Conservation (phyloP, 169 alveolate genomes). For the Plasmodium gonderi region DNA sequence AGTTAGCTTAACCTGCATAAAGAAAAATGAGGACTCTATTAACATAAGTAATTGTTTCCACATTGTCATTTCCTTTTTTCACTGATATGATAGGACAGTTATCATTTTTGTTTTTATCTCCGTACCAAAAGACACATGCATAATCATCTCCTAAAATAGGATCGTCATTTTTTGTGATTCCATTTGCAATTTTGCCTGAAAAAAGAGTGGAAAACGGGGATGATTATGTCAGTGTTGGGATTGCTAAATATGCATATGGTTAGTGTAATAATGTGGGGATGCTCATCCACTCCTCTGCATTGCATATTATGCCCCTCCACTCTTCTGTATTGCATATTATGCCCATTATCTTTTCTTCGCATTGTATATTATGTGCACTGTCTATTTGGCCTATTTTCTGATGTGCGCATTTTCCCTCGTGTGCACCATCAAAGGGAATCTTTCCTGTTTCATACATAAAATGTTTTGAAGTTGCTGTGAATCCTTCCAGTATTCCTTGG, state of each 20-base stretch:
- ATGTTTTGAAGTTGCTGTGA: slow-evolving; percentile 87
- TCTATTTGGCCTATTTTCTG: too few species aligned
- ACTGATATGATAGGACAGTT: slow-evolving; percentile 89
- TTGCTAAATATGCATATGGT: too few species aligned
- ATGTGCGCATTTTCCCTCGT: neutral
- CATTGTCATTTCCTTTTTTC: slow-evolving; percentile 87
- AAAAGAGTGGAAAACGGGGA: neutral
- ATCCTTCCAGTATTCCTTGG: slow-evolving; percentile 91
- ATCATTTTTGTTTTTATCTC: slow-evolving; percentile 85
- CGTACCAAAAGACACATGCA: slow-evolving; percentile 92
- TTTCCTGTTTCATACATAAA: slow-evolving; percentile 78
- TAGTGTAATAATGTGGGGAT: too few species aligned
- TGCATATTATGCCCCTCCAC: too few species aligned
- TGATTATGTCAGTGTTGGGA: neutral
- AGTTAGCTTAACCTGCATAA: slow-evolving; percentile 85
- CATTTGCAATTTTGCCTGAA: slow-evolving; percentile 88
- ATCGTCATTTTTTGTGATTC: slow-evolving; percentile 87
- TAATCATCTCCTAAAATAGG: slow-evolving; percentile 92
- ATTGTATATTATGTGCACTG: too few species aligned
- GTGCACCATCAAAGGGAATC: neutral
- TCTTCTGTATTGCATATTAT: too few species aligned
- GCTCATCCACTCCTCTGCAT: too few species aligned
- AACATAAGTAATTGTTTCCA: slow-evolving; percentile 89
- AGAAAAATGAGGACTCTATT: slow-evolving; percentile 91
- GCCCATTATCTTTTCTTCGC: too few species aligned